phyloP scores from a whole-genome alignment of 495 filamentous ascomycete species.

The Lindgomyces ingoldianus region DNA sequence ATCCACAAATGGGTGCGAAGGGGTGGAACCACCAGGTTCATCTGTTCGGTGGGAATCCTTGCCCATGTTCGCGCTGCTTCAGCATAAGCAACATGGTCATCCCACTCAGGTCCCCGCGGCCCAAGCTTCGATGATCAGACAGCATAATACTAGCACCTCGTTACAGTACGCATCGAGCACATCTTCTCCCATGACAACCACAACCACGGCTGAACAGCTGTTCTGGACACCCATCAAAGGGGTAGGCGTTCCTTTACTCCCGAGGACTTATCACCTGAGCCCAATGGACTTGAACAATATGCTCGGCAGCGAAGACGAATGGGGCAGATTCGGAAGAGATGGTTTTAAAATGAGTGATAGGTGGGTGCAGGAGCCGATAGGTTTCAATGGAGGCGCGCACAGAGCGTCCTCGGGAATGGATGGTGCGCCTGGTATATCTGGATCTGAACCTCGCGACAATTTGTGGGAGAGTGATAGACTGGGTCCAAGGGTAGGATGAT shows the following conservation, averaged over 20 bases:
- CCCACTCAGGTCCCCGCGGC: not conserved
- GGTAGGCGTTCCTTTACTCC: slow-evolving; percentile 36
- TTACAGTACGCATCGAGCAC: not conserved
- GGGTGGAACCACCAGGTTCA: not conserved
- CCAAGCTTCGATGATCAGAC: not conserved
- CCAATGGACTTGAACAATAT: slow-evolving; percentile 36
- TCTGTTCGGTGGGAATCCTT: slow-evolving; percentile 15
- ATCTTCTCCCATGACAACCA: not conserved
- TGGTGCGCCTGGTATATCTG: not conserved
- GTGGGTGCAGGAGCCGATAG: slow-evolving; percentile 22
- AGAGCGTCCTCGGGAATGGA: not conserved
- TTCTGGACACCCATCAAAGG: slow-evolving; percentile 43
- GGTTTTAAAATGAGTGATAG: slow-evolving; percentile 33
- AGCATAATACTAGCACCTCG: not conserved
- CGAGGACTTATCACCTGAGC: slow-evolving; percentile 1
- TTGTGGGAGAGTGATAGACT: not conserved
- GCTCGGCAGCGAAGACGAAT: slow-evolving; percentile 26
- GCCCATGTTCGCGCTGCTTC: slow-evolving; percentile 14
- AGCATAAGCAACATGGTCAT: not conserved
- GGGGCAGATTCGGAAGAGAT: slow-evolving; percentile 33
- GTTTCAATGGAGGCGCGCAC: not conserved
- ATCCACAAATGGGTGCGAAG: not conserved
- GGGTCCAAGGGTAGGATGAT: not conserved
- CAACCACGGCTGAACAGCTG: not conserved
- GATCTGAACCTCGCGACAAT: not conserved